Conservation (phyloP, 805 yeast genomes). For the Candida verbasci region DNA sequence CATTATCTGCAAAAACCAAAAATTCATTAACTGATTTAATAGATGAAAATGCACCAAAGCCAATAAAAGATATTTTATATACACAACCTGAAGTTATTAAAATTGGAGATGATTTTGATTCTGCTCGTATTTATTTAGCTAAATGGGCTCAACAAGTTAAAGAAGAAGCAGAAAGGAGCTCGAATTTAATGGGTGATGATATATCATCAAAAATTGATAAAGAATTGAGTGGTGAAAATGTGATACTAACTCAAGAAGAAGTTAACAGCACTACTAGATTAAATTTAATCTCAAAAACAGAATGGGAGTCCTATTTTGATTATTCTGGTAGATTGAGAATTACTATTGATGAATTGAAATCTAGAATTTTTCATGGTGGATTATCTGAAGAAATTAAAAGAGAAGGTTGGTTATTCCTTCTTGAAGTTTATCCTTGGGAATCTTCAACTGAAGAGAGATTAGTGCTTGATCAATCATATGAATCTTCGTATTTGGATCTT, state of each 20-base stretch:
- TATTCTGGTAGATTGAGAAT: constrained; percentile 65
- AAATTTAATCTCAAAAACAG: constrained; percentile 60
- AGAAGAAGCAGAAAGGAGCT: constrained; percentile 73
- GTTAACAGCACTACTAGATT: constrained; percentile 59
- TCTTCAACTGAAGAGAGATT: constrained; percentile 66
- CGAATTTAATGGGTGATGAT: constrained; percentile 53
- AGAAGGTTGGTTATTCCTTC: constrained; percentile 82
- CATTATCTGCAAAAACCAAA: constrained; percentile 50
- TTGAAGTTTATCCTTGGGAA: constrained; percentile 88
- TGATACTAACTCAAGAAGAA: constrained; percentile 55
- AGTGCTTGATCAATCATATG: constrained; percentile 51
- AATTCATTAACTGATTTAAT: constrained; percentile 61
- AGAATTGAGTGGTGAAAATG: constrained; percentile 65
- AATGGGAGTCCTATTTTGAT: constrained; percentile 87
- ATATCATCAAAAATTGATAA: constrained; percentile 51
- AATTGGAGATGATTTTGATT: constrained; percentile 86
- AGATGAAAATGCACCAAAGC: constrained; percentile 57
- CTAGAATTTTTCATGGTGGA: constrained; percentile 88
- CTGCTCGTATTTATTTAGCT: constrained; percentile 87
- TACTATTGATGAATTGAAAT: constrained; percentile 76
- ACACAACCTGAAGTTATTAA: constrained; percentile 71
- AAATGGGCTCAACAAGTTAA: constrained; percentile 96
- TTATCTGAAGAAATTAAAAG: constrained; percentile 52
- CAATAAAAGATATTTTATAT: constrained; percentile 53
- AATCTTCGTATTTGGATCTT: constrained; percentile 57